Conservation (phyloP, 78 protist genomes). For the Diacronema lutheri region DNA sequence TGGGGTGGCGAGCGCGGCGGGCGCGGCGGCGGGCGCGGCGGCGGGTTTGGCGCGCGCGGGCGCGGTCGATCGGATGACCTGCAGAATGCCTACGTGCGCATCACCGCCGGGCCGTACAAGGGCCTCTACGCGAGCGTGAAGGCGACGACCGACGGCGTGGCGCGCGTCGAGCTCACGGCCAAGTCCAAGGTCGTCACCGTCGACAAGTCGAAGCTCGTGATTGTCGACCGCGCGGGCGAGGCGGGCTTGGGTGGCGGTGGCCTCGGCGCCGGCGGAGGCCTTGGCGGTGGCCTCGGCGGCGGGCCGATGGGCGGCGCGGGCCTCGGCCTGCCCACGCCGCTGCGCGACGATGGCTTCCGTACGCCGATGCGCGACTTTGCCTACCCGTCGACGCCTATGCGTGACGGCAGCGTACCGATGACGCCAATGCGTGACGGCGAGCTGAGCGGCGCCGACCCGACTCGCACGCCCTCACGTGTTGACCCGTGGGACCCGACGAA, state of each 20-base stretch:
- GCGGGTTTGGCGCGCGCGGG: neutral
- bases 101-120: slow-evolving; percentile 17
- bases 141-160: neutral
- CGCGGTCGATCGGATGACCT: neutral
- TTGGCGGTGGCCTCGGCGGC: neutral
- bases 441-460: neutral
- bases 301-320: too few species aligned
- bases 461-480: too few species aligned
- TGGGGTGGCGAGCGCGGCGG: neutral
- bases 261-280: neutral
- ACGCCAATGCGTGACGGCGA: neutral
- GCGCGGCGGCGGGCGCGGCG: neutral
- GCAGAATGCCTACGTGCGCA: neutral
- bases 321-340: slow-evolving; percentile 11
- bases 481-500: too few species aligned
- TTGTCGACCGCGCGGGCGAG: neutral
- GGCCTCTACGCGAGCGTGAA: slow-evolving; percentile 18
- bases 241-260: neutral
- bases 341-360: slow-evolving; percentile 7
- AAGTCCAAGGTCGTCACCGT: slow-evolving; percentile 14
- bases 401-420: neutral
- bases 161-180: slow-evolving; percentile 14
- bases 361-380: neutral
- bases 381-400: too few species aligned
- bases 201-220: neutral